A percentile compares a stretch with the other conserved stretches of the same genome.
These are phyloP conservation scores for Mycena kentingensis DNA, from an alignment of 768 basidiomycete species.

Conservation along the genomic window DNA sequence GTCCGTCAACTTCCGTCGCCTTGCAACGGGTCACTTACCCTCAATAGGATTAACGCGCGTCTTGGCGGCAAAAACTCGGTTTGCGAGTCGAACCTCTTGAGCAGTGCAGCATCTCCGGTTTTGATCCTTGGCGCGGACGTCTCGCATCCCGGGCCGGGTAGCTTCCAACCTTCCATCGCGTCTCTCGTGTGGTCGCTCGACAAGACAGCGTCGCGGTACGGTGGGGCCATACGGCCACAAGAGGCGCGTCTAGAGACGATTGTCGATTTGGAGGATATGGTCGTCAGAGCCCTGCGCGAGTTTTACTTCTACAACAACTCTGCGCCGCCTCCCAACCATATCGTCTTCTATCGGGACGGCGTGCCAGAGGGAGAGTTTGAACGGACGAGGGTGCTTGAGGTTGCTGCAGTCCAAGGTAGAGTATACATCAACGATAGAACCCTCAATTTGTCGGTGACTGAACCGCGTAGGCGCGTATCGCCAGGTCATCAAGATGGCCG, in stretches of 20 bases:
- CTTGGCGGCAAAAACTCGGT: slow-evolving; percentile 65
- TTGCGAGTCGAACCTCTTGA: slow-evolving; percentile 31
- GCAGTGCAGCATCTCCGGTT: background rate
- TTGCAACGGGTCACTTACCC: background rate
- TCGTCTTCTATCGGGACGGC: slow-evolving; percentile 34
- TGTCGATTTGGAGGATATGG: slow-evolving; percentile 55
- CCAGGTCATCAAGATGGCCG: background rate
- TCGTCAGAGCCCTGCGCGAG: slow-evolving; percentile 16
- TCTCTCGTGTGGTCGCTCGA: slow-evolving; percentile 58
- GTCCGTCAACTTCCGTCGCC: slow-evolving; percentile 35
- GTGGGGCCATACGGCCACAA: slow-evolving; percentile 58
- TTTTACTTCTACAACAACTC: slow-evolving; percentile 19
- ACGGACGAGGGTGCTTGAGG: background rate
- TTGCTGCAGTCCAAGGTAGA: background rate
- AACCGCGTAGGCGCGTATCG: background rate
- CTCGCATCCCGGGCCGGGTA: slow-evolving; percentile 29
- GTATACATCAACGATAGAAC: background rate
- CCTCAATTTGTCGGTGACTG: background rate
- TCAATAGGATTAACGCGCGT: slow-evolving; percentile 60
- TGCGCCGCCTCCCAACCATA: slow-evolving; percentile 13
- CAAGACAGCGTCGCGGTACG: slow-evolving; percentile 50
- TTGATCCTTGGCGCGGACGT: slow-evolving; percentile 32
- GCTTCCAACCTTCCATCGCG: slow-evolving; percentile 30
- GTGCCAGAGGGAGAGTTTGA: slow-evolving; percentile 38
- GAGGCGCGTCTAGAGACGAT: slow-evolving; percentile 57